phyloP scores from a whole-genome alignment of 257 asterid species.

The Scutellaria baicalensis region DNA sequence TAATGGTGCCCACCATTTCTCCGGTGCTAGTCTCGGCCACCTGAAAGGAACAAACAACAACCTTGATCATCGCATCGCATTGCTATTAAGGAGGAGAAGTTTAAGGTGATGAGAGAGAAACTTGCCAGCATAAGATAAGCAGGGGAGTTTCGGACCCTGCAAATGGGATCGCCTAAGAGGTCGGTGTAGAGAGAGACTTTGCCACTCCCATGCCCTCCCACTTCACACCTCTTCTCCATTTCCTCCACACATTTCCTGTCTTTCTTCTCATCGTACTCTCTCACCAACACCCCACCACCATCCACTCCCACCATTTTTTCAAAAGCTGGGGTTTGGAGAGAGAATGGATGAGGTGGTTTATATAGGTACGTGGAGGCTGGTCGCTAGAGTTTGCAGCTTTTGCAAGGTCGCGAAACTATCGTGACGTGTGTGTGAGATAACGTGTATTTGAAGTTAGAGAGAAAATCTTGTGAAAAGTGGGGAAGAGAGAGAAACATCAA shows the following conservation, averaged over 20 bases:
- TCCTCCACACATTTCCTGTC: constrained; percentile 61
- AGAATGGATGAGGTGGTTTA: too few species aligned
- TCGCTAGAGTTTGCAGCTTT: too few species aligned
- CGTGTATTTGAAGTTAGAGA: constrained; percentile 36
- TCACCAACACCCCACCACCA: constrained; percentile 45
- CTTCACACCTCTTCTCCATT: constrained; percentile 73
- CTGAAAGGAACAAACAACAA: constrained; percentile 15
- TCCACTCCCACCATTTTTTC: constrained; percentile 29
- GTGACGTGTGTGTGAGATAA: too few species aligned
- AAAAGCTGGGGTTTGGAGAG: too few species aligned
- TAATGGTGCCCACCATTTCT: constrained; percentile 67
- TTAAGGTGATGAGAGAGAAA: neutral
- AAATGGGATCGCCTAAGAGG: constrained; percentile 87
- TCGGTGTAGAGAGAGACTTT: constrained; percentile 74
- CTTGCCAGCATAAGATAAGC: constrained; percentile 77
- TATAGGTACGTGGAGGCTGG: too few species aligned
- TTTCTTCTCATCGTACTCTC: constrained; percentile 51
- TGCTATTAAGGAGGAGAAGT: too few species aligned
- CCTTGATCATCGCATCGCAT: neutral
- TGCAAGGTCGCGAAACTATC: too few species aligned
- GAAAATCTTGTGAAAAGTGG: neutral
- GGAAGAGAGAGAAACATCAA: too few species aligned
- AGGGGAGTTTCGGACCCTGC: constrained; percentile 90
- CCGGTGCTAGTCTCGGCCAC: constrained; percentile 55
- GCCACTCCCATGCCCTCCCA: constrained; percentile 64